Conservation (phyloP, 805 yeast genomes). For the Suhomyces canberraensis region DNA sequence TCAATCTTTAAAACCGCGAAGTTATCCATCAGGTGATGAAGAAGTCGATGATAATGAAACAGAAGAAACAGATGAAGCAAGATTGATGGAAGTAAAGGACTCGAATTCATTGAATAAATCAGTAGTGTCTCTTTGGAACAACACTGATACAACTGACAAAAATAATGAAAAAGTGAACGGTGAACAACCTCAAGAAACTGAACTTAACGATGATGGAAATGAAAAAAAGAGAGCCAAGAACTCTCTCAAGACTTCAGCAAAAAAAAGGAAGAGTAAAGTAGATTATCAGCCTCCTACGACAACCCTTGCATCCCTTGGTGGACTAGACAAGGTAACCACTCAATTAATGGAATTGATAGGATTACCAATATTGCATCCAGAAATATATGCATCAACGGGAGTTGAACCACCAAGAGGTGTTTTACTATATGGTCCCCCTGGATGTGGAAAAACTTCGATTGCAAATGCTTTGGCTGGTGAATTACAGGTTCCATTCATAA, state of each 20-base stretch:
- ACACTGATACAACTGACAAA: slow-evolving; percentile 9
- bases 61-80: slow-evolving; percentile 39
- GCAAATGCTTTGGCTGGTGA: slow-evolving; percentile 97
- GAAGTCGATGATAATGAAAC: slow-evolving; percentile 43
- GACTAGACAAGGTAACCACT: slow-evolving; percentile 79
- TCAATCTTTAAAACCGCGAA: slow-evolving; percentile 16
- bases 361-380: slow-evolving; percentile 90
- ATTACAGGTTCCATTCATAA: slow-evolving; percentile 86
- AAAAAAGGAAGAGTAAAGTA: slow-evolving; percentile 37
- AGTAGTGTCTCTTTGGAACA: slow-evolving; percentile 69
- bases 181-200: slow-evolving; percentile 1
- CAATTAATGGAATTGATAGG: slow-evolving; percentile 89
- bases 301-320: slow-evolving; percentile 77
- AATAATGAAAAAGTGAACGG: slow-evolving; percentile 15
- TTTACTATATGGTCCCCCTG: slow-evolving; percentile 95
- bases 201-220: slow-evolving; percentile 22
- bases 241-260: slow-evolving; percentile 26
- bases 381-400: slow-evolving; percentile 81
- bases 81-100: slow-evolving; percentile 64
- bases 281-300: slow-evolving; percentile 70
- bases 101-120: slow-evolving; percentile 71
- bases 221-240: slow-evolving; percentile 55
- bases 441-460: slow-evolving; percentile 96
- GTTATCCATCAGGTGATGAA: slow-evolving; percentile 22
- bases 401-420: slow-evolving; percentile 96